Percentiles rank a stretch among this genome's conserved stretches.
phyloP scores from a whole-genome alignment of 2,329 filamentous ascomycete genomes.

The Venturia pyrina region DNA sequence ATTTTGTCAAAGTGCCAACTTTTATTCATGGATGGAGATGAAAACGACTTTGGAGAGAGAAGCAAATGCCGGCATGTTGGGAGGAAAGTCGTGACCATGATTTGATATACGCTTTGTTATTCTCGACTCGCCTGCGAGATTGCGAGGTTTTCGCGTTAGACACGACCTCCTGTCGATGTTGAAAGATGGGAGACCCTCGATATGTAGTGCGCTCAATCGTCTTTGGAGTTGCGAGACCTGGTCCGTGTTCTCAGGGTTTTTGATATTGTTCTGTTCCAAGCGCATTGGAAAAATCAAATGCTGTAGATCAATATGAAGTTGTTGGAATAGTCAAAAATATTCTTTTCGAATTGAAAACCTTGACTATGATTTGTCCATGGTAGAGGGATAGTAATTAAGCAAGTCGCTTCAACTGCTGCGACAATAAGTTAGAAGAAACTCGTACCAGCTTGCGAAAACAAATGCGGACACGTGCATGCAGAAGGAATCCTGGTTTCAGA shows the following conservation, averaged over 20 bases:
- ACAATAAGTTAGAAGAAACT: not conserved
- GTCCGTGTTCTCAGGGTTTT: too few species aligned
- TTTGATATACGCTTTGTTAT: not conserved
- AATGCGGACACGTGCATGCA: not conserved
- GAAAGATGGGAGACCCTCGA: too few species aligned
- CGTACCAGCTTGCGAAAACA: not conserved
- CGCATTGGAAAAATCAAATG: too few species aligned
- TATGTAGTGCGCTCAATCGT: too few species aligned
- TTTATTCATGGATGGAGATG: conserved; percentile 34
- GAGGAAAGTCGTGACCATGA: conserved; percentile 12
- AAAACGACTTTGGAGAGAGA: conserved; percentile 31
- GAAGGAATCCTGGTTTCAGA: not conserved
- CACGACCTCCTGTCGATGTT: too few species aligned
- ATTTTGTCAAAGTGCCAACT: conserved; percentile 30
- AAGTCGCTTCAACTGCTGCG: not conserved
- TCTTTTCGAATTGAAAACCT: not conserved
- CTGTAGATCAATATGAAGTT: too few species aligned
- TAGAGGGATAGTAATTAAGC: not conserved
- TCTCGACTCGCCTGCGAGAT: not conserved
- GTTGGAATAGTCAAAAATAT: too few species aligned
- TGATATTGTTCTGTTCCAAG: too few species aligned
- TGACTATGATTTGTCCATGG: too few species aligned
- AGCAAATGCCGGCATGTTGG: conserved; percentile 27
- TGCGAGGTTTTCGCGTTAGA: not conserved
- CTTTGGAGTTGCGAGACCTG: too few species aligned